Conservation (phyloP, 129 eudicot genomes). For the Kitagawia praeruptora region DNA sequence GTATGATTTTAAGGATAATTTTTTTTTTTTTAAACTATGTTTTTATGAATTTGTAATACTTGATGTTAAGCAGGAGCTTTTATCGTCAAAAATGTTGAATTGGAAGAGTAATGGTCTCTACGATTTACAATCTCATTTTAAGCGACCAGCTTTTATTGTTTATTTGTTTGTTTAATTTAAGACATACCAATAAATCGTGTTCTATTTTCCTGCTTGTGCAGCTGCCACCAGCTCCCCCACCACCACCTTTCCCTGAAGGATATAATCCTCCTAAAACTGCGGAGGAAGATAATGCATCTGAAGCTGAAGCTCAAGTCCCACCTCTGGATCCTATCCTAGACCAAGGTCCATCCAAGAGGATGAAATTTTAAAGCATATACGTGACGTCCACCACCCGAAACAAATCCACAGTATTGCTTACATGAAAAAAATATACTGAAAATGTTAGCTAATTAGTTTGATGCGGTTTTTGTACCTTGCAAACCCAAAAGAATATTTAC, state of each 20-base stretch:
- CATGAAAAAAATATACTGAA: neutral
- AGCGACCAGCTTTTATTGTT: neutral
- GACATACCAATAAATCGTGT: neutral
- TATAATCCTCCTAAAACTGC: slow-evolving; percentile 51
- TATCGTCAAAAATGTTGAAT: neutral
- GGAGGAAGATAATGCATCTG: slow-evolving; percentile 62
- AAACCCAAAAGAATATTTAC: neutral
- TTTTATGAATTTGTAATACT: no score
- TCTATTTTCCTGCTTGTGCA: slow-evolving; percentile 15
- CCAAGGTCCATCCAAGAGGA: slow-evolving; percentile 81
- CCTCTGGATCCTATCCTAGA: slow-evolving; percentile 71
- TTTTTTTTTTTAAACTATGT: no score
- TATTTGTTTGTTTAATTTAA: neutral
- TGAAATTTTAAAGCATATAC: slow-evolving; percentile 20
- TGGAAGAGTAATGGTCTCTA: no score
- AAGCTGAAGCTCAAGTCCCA: slow-evolving; percentile 46
- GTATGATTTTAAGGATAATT: neutral
- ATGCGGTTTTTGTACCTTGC: neutral
- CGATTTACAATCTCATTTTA: no score
- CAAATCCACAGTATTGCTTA: neutral
- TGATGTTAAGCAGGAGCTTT: neutral
- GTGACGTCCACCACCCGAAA: neutral
- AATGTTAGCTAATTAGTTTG: neutral
- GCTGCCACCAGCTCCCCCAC: slow-evolving; percentile 86
- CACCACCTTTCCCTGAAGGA: slow-evolving; percentile 91